These are phyloP conservation scores for Brassica hybrid DNA, from an alignment of 441 rosid genomes.

Conservation along the genomic window DNA sequence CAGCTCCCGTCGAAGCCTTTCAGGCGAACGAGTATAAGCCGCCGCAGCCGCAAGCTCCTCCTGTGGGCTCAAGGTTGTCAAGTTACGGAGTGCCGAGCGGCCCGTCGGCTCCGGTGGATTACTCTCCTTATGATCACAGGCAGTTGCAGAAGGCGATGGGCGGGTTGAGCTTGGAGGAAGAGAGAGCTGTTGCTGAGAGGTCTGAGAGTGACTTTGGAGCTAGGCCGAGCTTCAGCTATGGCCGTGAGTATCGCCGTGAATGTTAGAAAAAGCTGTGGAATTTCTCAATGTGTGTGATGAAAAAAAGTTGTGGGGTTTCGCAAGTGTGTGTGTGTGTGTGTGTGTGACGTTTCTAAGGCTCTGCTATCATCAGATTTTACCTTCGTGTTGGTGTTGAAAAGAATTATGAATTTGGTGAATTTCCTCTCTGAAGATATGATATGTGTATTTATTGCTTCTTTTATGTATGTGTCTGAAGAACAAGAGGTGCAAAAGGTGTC, in stretches of 20 bases:
- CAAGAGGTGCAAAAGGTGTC: slow-evolving; percentile 25
- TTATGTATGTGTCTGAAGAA: slow-evolving; percentile 28
- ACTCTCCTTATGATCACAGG: slow-evolving; percentile 53
- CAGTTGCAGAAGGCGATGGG: slow-evolving; percentile 50
- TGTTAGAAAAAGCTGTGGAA: slow-evolving; percentile 38
- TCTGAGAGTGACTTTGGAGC: slow-evolving; percentile 45
- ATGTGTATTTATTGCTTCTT: slow-evolving; percentile 28
- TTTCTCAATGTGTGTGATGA: slow-evolving; percentile 19
- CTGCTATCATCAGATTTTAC: slow-evolving; percentile 12
- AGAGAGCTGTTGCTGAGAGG: slow-evolving; percentile 42
- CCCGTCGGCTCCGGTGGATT: slow-evolving; percentile 66
- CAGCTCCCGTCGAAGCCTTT: slow-evolving; percentile 54
- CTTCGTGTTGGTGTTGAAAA: neutral
- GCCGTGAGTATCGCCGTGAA: slow-evolving; percentile 47
- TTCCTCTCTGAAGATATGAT: slow-evolving; percentile 4
- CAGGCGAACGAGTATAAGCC: slow-evolving; percentile 48
- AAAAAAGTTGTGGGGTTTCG: slow-evolving; percentile 25
- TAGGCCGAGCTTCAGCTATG: slow-evolving; percentile 48
- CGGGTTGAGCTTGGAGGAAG: slow-evolving; percentile 58
- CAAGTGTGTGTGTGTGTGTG: neutral
- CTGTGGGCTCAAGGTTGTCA: slow-evolving; percentile 34
- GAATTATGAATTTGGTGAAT: neutral
- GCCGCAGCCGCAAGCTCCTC: slow-evolving; percentile 30
- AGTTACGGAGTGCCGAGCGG: slow-evolving; percentile 48
- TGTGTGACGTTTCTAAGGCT: slow-evolving; percentile 21